Percentiles rank a stretch among this genome's conserved stretches.
These are phyloP conservation scores for Fistulinella prunicolor DNA, from an alignment of 768 basidiomycete genomes.

Conservation along the genomic window DNA sequence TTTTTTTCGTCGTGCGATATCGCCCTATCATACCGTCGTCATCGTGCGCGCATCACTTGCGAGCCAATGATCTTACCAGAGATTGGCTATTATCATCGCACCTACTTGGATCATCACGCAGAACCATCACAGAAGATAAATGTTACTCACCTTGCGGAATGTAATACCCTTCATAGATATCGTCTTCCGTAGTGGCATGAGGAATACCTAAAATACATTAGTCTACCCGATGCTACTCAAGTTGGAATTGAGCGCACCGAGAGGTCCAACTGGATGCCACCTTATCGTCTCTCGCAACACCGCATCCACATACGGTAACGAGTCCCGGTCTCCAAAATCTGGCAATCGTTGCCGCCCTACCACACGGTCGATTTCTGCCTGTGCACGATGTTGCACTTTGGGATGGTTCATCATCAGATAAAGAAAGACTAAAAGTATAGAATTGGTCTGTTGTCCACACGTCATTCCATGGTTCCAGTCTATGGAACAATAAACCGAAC, in stretches of 20 bases:
- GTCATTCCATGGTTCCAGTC: not conserved
- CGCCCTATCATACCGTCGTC: slow-evolving; percentile 27
- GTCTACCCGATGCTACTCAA: no score
- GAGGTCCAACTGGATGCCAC: slow-evolving; percentile 23
- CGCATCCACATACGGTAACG: slow-evolving; percentile 34
- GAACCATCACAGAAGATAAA: no score
- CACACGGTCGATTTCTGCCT: slow-evolving; percentile 32
- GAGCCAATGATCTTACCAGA: slow-evolving; percentile 4
- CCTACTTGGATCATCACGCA: slow-evolving; percentile 2
- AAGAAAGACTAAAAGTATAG: slow-evolving; percentile 23
- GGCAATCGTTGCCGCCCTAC: slow-evolving; percentile 31
- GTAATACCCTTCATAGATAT: no score
- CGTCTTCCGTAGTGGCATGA: no score
- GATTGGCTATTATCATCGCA: slow-evolving; percentile 8
- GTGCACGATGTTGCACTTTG: slow-evolving; percentile 27
- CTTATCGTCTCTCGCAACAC: slow-evolving; percentile 34
- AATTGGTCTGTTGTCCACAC: slow-evolving; percentile 19
- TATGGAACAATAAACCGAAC: slow-evolving; percentile 15
- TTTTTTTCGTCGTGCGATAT: slow-evolving; percentile 38
- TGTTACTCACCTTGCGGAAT: slow-evolving; percentile 26
- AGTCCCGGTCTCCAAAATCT: slow-evolving; percentile 25
- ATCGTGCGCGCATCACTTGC: not conserved
- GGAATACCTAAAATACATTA: no score
- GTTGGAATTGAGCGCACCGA: slow-evolving; percentile 16
- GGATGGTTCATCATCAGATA: slow-evolving; percentile 32